Conservation (phyloP, 2,329 filamentous ascomycete genomes). For the Scytalidium sp. region DNA sequence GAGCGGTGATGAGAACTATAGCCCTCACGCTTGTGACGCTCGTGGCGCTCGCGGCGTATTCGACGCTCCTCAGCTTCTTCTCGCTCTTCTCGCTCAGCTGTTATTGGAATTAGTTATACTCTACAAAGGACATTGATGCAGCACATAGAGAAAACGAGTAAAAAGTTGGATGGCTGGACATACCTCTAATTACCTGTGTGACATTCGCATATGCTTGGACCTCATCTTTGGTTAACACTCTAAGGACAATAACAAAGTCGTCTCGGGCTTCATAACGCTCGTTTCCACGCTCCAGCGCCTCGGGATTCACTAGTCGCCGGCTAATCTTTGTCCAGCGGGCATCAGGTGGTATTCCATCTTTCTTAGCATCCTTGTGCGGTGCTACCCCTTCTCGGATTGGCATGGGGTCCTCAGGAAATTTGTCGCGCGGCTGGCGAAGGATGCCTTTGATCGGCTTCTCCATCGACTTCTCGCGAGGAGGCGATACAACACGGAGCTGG, state of each 20-base stretch:
- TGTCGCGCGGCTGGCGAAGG: constrained; percentile 74
- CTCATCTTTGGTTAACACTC: constrained; percentile 83
- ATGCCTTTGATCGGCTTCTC: constrained; percentile 77
- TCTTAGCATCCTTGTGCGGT: constrained; percentile 84
- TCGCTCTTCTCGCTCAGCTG: constrained; percentile 23
- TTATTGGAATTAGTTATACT: neutral
- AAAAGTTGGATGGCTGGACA: constrained; percentile 23
- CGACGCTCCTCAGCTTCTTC: constrained; percentile 22
- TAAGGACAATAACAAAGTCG: constrained; percentile 88
- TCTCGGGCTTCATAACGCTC: constrained; percentile 90
- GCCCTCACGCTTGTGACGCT: constrained; percentile 25
- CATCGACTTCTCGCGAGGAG: constrained; percentile 60
- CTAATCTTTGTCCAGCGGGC: constrained; percentile 94
- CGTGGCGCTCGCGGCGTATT: constrained; percentile 26
- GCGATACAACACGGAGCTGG: constrained; percentile 64
- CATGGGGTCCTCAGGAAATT: constrained; percentile 84
- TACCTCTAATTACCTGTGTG: constrained; percentile 79
- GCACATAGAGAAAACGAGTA: neutral
- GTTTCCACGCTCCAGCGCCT: constrained; percentile 80
- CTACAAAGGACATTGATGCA: neutral
- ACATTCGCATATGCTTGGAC: constrained; percentile 83
- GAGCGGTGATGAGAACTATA: constrained; percentile 5
- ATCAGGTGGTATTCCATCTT: constrained; percentile 70
- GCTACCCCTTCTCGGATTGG: constrained; percentile 87
- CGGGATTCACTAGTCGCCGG: constrained; percentile 82